Evolutionary conservation across 345 rosid species (phyloP), one percentile per base, ranked within the genome.

Genomic region (Eutrema yunnanense): DNA sequence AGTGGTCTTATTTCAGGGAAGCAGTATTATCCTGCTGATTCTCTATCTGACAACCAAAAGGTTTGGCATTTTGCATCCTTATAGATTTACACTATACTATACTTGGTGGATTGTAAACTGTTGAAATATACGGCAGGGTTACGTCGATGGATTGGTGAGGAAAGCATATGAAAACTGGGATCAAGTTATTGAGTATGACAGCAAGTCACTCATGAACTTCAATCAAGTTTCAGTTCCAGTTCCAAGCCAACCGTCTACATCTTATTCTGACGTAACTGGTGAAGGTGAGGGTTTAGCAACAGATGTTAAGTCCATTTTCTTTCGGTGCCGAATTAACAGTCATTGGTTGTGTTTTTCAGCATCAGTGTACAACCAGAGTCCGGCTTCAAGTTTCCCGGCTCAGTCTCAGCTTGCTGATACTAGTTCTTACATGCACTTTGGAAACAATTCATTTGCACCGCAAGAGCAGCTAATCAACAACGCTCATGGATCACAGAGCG

Each of bases 81-180:
- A 1, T 40, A 57, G 29, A 38, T 49, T 26, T 8, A 36, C 59
- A 67, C 47, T 62, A 14, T 5, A 27, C 27, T 55, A 0, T 69
- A 10, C 67, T 50, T 0, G 34, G 62, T 33, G 47, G 9, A 40
- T 11, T 44, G 46, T 76, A 40, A 55, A n/a, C 50, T 13, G 27
- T 19, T 65, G 42, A 41, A 48, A 57, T 66, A 8, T 65, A 42
- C 42, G 69, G 2, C 72, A 95, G 99, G 88, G 84, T 43, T 78
- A 84, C 62, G 96, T 92, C 9, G 99, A 95, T 76, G 77, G 87
- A 27, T 80, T 86, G 77, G 98, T 95, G 82, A 95, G 83, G 82
- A 88, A 92, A 82, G 98, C 99, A 2, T 95, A 95, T 80, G 99
- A 92, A n/a, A 92, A 92, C 49, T 95, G 99, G 99, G 85, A 78